Evolutionary conservation across 306 rosid species (phyloP), one percentile per base, ranked within the genome.

Genomic region (Astragalus glycyphyllos): DNA sequence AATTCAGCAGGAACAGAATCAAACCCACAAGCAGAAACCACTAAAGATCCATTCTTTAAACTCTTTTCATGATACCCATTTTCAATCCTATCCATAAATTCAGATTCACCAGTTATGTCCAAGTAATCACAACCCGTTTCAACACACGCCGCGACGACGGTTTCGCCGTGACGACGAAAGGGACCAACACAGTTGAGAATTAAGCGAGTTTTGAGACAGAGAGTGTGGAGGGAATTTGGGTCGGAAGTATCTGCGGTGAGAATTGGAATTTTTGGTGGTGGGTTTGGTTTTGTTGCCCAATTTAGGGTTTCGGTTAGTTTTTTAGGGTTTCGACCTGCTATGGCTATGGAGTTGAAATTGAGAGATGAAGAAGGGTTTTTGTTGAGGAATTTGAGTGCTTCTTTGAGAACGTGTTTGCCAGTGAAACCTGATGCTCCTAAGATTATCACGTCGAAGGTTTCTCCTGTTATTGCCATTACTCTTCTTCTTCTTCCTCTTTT

Each of bases 361-460:
- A 89, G 91, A 49, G 89, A 84, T 1, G 85, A 50, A 4, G 89
- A 84, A 0, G 85, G 65, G 10, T 3, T 54, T 32, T 10, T 8
- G 51, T 78, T 79, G 75, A 92, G 82, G 79, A 93, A 93, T 73
- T 81, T 93, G 49, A 90, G 85, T 37, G 92, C 86, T 76, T 90
- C 85, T 79, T 68, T 82, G 38, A 90, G 85, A 2, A 90, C 98
- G 31, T 86, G 85, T 58, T 90, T 85, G 57, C 98, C 97, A 0
- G 98, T 93, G 88, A 90, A 93, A 58, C 97, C 97, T 8, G 97
- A 84, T 20, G 97, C 98, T 55, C 98, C 98, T 10, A 93, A 49
- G 65, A 93, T 87, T 31, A 87, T 72, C 16, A 90, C 54, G 69
- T 92, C 98, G 80, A 86, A 89, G 7, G 15, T 14, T 75, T 20